Percentiles rank a stretch among this genome's conserved stretches.
These are phyloP conservation scores for Dittrichia graveolens DNA, from an alignment of 129 eudicot species.

Conservation along the genomic window DNA sequence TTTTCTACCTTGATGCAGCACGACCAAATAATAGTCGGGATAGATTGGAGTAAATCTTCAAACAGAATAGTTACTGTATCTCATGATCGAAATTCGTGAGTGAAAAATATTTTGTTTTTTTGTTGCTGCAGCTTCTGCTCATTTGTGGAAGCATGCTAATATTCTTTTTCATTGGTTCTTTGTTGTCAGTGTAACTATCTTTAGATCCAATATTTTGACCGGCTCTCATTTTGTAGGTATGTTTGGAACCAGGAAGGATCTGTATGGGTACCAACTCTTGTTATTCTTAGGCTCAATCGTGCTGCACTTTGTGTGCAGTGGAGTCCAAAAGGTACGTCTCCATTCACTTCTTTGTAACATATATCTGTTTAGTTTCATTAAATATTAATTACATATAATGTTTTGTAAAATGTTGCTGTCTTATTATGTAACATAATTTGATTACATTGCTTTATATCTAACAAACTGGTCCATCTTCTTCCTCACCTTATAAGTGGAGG, in stretches of 20 bases:
- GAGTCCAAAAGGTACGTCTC: slow-evolving; percentile 87
- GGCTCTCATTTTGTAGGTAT: slow-evolving; percentile 52
- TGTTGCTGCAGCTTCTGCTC: slow-evolving; percentile 21
- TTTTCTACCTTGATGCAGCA: slow-evolving; percentile 59
- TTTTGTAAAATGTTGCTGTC: background rate
- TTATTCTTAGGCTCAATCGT: slow-evolving; percentile 89
- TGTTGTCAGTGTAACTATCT: background rate
- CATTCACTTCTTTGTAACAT: background rate
- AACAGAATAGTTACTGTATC: slow-evolving; percentile 95
- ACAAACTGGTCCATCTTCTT: slow-evolving; percentile 7
- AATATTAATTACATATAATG: slow-evolving; percentile 5
- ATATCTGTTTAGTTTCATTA: background rate
- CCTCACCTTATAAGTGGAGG: slow-evolving; percentile 13
- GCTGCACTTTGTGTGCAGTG: slow-evolving; percentile 99
- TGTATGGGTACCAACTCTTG: slow-evolving; percentile 96
- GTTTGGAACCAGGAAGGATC: slow-evolving; percentile 93
- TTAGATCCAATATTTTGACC: slow-evolving; percentile 3
- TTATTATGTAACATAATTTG: background rate
- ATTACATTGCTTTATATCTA: background rate
- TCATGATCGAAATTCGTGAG: slow-evolving; percentile 99
- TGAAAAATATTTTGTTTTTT: slow-evolving; percentile 27
- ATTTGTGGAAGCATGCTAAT: slow-evolving; percentile 10
- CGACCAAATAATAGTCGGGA: slow-evolving; percentile 92
- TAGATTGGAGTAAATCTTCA: slow-evolving; percentile 86
- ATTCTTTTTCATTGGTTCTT: background rate